phyloP scores from a whole-genome alignment of 2,329 filamentous ascomycete genomes.

The Ustulina deusta region DNA sequence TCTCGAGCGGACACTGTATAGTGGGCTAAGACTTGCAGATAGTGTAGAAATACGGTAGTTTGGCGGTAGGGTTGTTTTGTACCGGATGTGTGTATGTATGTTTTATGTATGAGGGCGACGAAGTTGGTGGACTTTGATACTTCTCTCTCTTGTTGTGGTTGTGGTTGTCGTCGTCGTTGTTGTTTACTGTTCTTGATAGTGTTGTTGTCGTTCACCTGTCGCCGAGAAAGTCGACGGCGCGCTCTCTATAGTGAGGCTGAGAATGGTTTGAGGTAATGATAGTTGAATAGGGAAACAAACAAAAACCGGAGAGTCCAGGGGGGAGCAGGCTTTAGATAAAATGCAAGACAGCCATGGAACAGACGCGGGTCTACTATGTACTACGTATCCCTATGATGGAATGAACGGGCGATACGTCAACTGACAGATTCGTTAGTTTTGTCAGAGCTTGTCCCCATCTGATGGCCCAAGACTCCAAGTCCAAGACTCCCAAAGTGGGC shows the following conservation, averaged over 20 bases:
- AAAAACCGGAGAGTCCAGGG: conserved; percentile 21
- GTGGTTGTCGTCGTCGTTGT: background rate
- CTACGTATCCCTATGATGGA: conserved; percentile 47
- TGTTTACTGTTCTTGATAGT: background rate
- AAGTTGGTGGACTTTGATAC: conserved; percentile 27
- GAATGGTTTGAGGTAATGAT: conserved; percentile 19
- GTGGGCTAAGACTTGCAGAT: conserved; percentile 41
- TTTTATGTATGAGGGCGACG: conserved; percentile 18
- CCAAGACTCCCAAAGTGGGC: conserved; percentile 39
- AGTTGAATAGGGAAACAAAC: conserved; percentile 18
- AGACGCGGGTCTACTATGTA: conserved; percentile 34
- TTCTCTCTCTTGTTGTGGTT: background rate
- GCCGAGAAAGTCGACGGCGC: conserved; percentile 11
- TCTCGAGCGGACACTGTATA: conserved; percentile 41
- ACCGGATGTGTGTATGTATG: conserved; percentile 5
- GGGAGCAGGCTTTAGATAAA: conserved; percentile 48
- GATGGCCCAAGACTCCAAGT: conserved; percentile 21
- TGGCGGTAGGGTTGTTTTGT: conserved; percentile 24
- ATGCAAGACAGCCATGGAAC: conserved; percentile 30
- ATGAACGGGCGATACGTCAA: conserved; percentile 50
- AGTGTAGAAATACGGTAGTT: conserved; percentile 33
- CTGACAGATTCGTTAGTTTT: conserved; percentile 48
- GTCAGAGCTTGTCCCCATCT: conserved; percentile 37
- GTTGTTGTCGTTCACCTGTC: background rate
- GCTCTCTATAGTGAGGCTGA: conserved; percentile 23